Base-by-base conservation (phyloP, 139 green algal genomes). In the Volvox africanus region DNA sequence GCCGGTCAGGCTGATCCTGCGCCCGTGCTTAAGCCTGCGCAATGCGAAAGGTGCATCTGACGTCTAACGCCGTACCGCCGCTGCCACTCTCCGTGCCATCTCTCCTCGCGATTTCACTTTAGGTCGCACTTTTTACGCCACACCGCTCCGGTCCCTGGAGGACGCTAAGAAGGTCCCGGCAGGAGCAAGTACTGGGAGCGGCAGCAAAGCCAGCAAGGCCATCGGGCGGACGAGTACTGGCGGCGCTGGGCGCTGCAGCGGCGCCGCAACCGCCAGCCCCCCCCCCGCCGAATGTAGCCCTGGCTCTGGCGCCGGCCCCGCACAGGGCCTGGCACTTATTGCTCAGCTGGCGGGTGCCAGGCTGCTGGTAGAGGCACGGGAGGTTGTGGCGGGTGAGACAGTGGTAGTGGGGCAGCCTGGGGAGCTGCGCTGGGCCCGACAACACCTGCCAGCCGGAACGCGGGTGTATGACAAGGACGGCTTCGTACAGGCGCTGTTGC, bases 381-480 rank as follows among this genome's bases (percentile, higher is more conserved):
- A 80, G 19, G 84, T 89, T 11, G 36, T 35, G 68, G 28, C 65
- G 22, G 37, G 79, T 2, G 67, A 81, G 16, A 81, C 84, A 37
- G 0, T 81, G 68, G 68, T 71, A 67, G 16, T 80, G 36, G 84
- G 68, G 13, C 13, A 35, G 68, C 21, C 84, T 26, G 36, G 61
- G 19, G 82, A 88, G 62, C 62, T 32, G 28, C 67, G 68, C 32
- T 89, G 84, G 84, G 84, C 84, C 18, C 24, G 36, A 67, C 36
- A 80, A 67, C 36, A 89, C 84, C 84, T 89, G 68, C 68, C 84
- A 3, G 0, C 26, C 1, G 84, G 84, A 18, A 89, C 84, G 26
- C 36, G 12, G 1, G 84, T 89, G 65, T 89, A 89, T 69, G 84
- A 81, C 84, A 89, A 89, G 84, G 84, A 89, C 12, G 84, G 30